Evolutionary conservation across 345 rosid species (phyloP).

Genomic region (Salix suchowensis): DNA sequence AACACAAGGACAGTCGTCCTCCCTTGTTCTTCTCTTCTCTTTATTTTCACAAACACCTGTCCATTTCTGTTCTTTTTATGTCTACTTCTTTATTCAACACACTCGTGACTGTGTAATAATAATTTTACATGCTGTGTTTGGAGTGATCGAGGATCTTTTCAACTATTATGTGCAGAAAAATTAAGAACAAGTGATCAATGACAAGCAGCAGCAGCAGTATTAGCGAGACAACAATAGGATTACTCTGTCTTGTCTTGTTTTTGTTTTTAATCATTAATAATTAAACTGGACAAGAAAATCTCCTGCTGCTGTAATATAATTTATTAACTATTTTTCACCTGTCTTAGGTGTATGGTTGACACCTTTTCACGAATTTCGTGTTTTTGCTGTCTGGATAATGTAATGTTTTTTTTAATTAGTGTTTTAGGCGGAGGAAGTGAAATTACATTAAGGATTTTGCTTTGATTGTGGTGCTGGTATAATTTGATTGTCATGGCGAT

Average conservation of each 20-base stretch:
- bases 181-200: not conserved
- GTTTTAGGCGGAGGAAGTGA: not conserved
- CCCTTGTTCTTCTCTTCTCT: not conserved
- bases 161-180: not conserved
- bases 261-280: not conserved
- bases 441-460: slow-evolving; percentile 1
- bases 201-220: not conserved
- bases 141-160: not conserved
- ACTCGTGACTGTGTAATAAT: not conserved
- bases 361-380: not conserved
- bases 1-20: not conserved
- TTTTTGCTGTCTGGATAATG: not conserved
- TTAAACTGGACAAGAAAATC: not conserved
- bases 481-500: slow-evolving; percentile 11
- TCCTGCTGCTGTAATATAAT: not conserved
- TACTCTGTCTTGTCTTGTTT: not conserved
- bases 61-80: not conserved
- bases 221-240: not conserved
- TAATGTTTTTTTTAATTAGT: not conserved
- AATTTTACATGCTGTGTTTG: not conserved
- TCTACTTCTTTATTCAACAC: not conserved
- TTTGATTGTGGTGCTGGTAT: slow-evolving; percentile 11
- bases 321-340: not conserved
- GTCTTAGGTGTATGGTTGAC: not conserved
- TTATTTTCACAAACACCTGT: not conserved